Base-by-base conservation (phyloP, 108 stramenopile species). In the Tribonema minus region DNA sequence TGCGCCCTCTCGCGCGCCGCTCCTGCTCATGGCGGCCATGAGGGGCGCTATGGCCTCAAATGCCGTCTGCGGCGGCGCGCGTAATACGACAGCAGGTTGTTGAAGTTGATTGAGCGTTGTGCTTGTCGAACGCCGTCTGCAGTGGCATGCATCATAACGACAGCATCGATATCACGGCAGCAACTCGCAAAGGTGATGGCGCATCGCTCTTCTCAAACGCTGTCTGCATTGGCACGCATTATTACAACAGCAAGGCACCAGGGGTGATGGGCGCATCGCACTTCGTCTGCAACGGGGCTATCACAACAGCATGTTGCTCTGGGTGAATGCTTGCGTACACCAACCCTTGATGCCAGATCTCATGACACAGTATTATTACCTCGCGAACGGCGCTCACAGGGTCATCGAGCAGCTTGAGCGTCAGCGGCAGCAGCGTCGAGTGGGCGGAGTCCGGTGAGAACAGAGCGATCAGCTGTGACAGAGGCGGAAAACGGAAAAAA, bases 331-430 rank as follows among this genome's bases (percentile, higher is more conserved):
- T 4, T 20, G 30, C 32, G 15, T 23, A 7, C 20, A 33, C 70
- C 30, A 37, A 0, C 37, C 23, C 58, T 2, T 2, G 40, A n/a
- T 1, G 0, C 9, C 41, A 30, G 23, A 75, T 64, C 74, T 66
- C 74, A 30, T n/a, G n/a, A n/a, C n/a, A n/a, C n/a, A n/a, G n/a
- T n/a, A 80, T 62, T 25, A 62, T 69, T 28, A 32, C 41, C 63
- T 70, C 79, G 20, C 79, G 54, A 12, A 80, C 79, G 0, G 71
- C 68, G 25, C 69, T 59, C 1, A 80, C 79, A 15, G 79, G 68
- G 38, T 80, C 79, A 54, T 71, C 69, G 26, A 80, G 69, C 23
- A 80, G 63, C 34, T 35, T 62, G 27, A 80, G 71, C 25, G 69
- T 60, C 63, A 80, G 61, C 0, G 79, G 79, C 46, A 70, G 60